Base-by-base conservation (phyloP, 169 alveolate genomes). In the Babesia gibsoni region DNA sequence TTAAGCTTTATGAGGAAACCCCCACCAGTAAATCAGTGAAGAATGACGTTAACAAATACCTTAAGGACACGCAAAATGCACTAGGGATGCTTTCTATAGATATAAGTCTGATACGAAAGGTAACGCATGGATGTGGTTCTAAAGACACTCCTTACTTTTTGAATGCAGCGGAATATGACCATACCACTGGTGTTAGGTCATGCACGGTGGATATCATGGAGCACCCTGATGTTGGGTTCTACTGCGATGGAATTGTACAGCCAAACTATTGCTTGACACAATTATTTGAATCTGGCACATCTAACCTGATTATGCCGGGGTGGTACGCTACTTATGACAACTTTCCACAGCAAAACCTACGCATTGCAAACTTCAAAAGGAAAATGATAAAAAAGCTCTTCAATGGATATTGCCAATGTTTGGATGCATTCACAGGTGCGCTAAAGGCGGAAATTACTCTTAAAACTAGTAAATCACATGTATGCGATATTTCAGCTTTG, bases 211-310 rank as follows among this genome's bases (percentile, higher is more conserved):
- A 58, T 41, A 16, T 54, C 5, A 58, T 35, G 53, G 37, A 33
- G 20, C 9, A 14, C 7, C 10, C 1, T 7, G 56, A 36, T 16
- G 42, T 36, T 9, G 52, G 68, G 1, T 58, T 58, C 54, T 23
- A 41, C 20, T 58, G 68, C 37, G 53, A 58, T 3, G 68, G 68
- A 0, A 2, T 9, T n/a, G 1, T 58, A 1, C 39, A 58, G 18
- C 81, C 81, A 10, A 9, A n/a, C 18, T 39, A 56, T 10, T 69
- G 81, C 32, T 61, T 57, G 25, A 7, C 1, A 14, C 22, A 16
- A 16, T 18, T 52, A 35, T 37, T 25, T 41, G 32, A 58, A 7
- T 20, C 27, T 39, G n/a, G n/a, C n/a, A n/a, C n/a, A n/a, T n/a
- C n/a, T n/a, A n/a, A n/a, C n/a, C n/a, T n/a, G n/a, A 52, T n/a